A percentile compares a stretch with the other conserved stretches of the same genome.
phyloP scores from a whole-genome alignment of 352 stramenopile species.

The Phytophthora foliorum region DNA sequence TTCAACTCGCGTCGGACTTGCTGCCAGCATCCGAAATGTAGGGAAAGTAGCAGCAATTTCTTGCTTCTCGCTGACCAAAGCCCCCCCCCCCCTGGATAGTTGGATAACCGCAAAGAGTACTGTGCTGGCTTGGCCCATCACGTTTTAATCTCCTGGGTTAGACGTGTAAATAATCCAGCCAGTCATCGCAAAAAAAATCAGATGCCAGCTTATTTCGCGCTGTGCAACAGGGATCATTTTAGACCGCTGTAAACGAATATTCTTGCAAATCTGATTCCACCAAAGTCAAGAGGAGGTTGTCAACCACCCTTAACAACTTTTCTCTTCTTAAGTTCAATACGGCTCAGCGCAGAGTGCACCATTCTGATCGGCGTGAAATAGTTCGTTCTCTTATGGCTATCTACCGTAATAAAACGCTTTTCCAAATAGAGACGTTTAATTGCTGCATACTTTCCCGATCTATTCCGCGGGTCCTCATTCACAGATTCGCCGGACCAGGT shows the following conservation, averaged over 20 bases:
- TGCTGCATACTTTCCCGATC: slow-evolving; percentile 6
- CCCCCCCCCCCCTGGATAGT: slow-evolving; percentile 1
- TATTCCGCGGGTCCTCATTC: slow-evolving; percentile 32
- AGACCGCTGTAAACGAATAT: too few species aligned
- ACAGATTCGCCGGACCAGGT: slow-evolving; percentile 23
- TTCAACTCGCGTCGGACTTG: background rate
- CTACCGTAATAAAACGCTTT: background rate
- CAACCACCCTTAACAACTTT: too few species aligned
- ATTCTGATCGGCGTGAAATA: slow-evolving; percentile 10
- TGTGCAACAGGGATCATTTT: background rate
- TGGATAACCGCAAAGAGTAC: slow-evolving; percentile 4
- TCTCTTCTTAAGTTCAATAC: too few species aligned
- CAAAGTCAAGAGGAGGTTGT: too few species aligned
- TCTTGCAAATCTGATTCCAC: too few species aligned
- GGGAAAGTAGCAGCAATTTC: background rate
- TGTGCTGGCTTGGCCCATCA: slow-evolving; percentile 13
- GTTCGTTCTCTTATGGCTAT: slow-evolving; percentile 1
- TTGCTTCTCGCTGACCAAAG: background rate
- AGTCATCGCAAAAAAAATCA: slow-evolving; percentile 12
- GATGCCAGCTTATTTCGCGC: background rate
- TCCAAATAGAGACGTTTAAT: background rate
- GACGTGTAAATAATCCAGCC: slow-evolving; percentile 9
- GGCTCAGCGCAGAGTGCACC: background rate
- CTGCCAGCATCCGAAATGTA: background rate
- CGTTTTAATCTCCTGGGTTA: slow-evolving; percentile 7